Evolutionary conservation across 768 basidiomycete genomes (phyloP).

Genomic region (Leucosporidium scottii): DNA sequence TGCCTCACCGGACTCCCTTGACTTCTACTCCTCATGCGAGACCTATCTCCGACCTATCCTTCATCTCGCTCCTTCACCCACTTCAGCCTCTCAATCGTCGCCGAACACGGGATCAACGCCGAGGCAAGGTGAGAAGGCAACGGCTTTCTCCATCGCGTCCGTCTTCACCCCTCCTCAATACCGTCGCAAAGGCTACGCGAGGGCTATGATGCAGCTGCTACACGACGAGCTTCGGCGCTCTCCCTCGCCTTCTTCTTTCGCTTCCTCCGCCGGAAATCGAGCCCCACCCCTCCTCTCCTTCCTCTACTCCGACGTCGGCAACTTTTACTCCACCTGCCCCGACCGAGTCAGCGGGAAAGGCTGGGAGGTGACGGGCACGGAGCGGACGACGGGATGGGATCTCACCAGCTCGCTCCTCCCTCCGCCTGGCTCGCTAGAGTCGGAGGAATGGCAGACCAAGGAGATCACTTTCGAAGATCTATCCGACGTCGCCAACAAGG

Average conservation of each 20-base stretch:
- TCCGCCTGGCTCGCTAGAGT: background rate
- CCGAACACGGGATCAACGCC: background rate
- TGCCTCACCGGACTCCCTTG: background rate
- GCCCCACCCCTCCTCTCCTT: background rate
- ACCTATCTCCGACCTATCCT: background rate
- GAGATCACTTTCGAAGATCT: too few species aligned
- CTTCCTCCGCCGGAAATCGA: background rate
- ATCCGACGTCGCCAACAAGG: too few species aligned
- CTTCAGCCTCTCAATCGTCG: background rate
- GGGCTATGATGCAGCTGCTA: background rate
- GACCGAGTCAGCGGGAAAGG: background rate
- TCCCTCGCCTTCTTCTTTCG: background rate
- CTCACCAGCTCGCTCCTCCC: background rate
- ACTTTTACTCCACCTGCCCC: background rate
- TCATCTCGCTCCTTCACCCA: background rate
- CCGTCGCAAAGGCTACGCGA: background rate
- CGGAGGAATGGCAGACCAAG: too few species aligned
- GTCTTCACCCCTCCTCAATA: background rate
- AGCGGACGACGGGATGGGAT: background rate
- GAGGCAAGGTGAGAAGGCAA: too few species aligned
- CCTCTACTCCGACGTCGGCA: background rate
- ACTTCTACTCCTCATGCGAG: background rate
- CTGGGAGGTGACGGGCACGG: background rate
- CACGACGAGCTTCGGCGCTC: background rate
- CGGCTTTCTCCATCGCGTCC: background rate